Conservation (phyloP, 1,139 yeast species). For the Kluyveromyces sp. region DNA sequence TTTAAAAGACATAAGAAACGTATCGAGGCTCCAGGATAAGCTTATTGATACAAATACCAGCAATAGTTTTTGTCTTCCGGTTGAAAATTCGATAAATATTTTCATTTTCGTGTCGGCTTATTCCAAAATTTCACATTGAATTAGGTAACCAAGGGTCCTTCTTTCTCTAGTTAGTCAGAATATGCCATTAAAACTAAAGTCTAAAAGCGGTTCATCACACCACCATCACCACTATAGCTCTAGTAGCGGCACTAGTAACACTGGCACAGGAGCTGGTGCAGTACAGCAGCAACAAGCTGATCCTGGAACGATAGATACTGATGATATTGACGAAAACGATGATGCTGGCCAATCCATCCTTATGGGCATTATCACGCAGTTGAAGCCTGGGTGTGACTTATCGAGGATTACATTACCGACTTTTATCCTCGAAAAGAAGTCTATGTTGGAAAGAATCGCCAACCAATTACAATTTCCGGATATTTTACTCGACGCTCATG, state of each 20-base stretch:
- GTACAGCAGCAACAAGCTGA: background rate
- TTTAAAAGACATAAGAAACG: too few relatives aligned
- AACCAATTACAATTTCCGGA: slow-evolving; percentile 82
- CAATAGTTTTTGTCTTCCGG: too few relatives aligned
- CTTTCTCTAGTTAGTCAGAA: background rate
- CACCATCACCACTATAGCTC: background rate
- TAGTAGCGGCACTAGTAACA: too few relatives aligned
- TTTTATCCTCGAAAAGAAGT: slow-evolving; percentile 85
- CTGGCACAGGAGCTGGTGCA: too few relatives aligned
- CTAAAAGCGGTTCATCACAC: background rate
- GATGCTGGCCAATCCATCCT: slow-evolving; percentile 82
- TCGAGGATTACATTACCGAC: slow-evolving; percentile 91
- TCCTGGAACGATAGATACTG: slow-evolving; percentile 30
- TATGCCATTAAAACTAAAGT: slow-evolving; percentile 1
- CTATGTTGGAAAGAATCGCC: slow-evolving; percentile 92
- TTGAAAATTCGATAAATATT: too few relatives aligned
- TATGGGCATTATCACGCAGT: slow-evolving; percentile 78
- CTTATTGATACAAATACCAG: too few relatives aligned
- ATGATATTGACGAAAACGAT: slow-evolving; percentile 86
- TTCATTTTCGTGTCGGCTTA: too few relatives aligned
- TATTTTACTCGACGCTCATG: slow-evolving; percentile 61
- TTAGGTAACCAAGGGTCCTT: background rate
- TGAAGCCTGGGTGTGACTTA: slow-evolving; percentile 88
- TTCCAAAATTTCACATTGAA: background rate
- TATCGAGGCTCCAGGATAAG: too few relatives aligned